Percentiles rank a stretch among this genome's conserved stretches.
Evolutionary conservation across 2,329 filamentous ascomycete genomes (phyloP).

Genomic region (Neonectria punicea): DNA sequence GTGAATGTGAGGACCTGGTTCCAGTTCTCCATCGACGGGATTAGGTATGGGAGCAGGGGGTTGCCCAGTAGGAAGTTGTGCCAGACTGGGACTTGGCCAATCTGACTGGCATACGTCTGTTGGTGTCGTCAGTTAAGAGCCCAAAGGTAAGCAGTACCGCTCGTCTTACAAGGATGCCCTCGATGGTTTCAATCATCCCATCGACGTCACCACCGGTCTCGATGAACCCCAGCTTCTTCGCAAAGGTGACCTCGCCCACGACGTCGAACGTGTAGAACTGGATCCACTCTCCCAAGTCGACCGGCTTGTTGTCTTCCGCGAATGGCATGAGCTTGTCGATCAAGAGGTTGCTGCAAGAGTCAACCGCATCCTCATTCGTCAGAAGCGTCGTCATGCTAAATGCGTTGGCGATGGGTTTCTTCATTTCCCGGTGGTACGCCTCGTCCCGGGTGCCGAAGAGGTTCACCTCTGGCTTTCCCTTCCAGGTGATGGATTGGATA

Average conservation of each 20-base stretch:
- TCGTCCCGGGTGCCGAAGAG: slow-evolving; percentile 17
- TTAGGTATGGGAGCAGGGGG: slow-evolving; percentile 14
- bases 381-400: slow-evolving; percentile 17
- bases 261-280: slow-evolving; percentile 54
- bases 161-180: slow-evolving; percentile 15
- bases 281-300: slow-evolving; percentile 16
- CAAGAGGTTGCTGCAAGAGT: slow-evolving; percentile 5
- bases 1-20: slow-evolving; percentile 20
- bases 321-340: slow-evolving; percentile 5
- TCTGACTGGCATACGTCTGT: slow-evolving; percentile 11
- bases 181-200: slow-evolving; percentile 48
- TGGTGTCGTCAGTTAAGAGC: not conserved
- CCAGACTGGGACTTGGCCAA: slow-evolving; percentile 22
- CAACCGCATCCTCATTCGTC: slow-evolving; percentile 12
- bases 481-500: slow-evolving; percentile 19
- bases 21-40: slow-evolving; percentile 23
- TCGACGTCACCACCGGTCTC: slow-evolving; percentile 57
- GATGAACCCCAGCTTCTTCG: slow-evolving; percentile 54
- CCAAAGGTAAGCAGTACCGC: not conserved
- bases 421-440: slow-evolving; percentile 22
- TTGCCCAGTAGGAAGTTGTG: slow-evolving; percentile 21
- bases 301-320: not conserved
- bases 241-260: slow-evolving; percentile 59
- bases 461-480: slow-evolving; percentile 16
- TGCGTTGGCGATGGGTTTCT: slow-evolving; percentile 16